Evolutionary conservation across 257 asterid species (phyloP).

Genomic region (Linderniella brevidens): DNA sequence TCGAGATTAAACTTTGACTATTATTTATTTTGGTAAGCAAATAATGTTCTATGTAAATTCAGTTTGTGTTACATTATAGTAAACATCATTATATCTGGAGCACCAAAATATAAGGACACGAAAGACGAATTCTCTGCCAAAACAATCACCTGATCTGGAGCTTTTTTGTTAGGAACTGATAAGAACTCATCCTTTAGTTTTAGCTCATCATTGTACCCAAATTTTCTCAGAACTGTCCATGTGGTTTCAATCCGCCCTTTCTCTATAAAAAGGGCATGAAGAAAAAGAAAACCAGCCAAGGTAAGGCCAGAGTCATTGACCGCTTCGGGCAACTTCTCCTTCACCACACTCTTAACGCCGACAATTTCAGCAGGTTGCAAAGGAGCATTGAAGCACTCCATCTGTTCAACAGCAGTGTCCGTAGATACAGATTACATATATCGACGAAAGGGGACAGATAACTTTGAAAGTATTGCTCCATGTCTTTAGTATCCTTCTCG

Average conservation of each 20-base stretch:
- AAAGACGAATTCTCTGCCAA: constrained; percentile 2
- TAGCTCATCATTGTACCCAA: constrained; percentile 77
- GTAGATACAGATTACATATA: not conserved
- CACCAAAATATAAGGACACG: not conserved
- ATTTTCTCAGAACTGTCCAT: constrained; percentile 83
- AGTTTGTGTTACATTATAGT: not conserved
- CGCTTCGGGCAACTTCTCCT: constrained; percentile 80
- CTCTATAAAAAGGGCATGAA: constrained; percentile 92
- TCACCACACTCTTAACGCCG: constrained; percentile 78
- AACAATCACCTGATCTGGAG: constrained; percentile 79
- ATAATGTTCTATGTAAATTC: too few species aligned
- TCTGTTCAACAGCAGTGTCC: constrained; percentile 25
- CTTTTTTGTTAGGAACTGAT: constrained; percentile 51
- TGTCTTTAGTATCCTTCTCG: too few species aligned
- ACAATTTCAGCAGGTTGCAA: constrained; percentile 78
- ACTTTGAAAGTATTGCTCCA: too few species aligned
- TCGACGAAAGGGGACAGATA: too few species aligned
- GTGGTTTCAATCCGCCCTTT: constrained; percentile 82
- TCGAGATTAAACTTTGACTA: too few species aligned
- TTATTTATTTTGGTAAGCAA: too few species aligned
- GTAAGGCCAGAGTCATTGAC: constrained; percentile 83
- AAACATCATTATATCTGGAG: not conserved
- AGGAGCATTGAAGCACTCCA: constrained; percentile 83
- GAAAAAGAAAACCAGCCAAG: constrained; percentile 75
- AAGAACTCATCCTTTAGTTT: constrained; percentile 62